Evolutionary conservation across 2,329 filamentous ascomycete genomes (phyloP).

Genomic region (Phaeosphaeriaceae sp.): DNA sequence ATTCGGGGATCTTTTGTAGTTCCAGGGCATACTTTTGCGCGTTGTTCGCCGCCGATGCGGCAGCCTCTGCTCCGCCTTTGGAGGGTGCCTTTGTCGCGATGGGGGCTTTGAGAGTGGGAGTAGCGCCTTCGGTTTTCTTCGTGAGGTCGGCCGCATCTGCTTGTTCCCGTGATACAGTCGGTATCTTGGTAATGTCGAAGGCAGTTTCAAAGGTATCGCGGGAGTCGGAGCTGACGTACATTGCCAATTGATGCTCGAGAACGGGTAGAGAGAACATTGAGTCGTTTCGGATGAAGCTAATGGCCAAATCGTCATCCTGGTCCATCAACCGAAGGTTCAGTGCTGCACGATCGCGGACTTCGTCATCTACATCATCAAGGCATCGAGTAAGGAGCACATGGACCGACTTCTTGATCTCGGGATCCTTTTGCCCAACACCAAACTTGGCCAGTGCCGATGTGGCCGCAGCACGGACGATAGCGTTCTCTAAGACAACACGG

Average conservation of each 20-base stretch:
- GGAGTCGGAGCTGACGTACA: slow-evolving; percentile 94
- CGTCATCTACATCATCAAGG: slow-evolving; percentile 95
- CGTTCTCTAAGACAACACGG: slow-evolving; percentile 94
- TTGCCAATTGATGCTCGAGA: slow-evolving; percentile 95
- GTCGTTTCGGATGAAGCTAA: slow-evolving; percentile 92
- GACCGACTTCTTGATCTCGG: slow-evolving; percentile 95
- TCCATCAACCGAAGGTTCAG: slow-evolving; percentile 91
- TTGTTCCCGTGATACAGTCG: slow-evolving; percentile 93
- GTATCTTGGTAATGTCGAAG: slow-evolving; percentile 90
- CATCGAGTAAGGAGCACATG: slow-evolving; percentile 90
- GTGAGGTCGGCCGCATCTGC: slow-evolving; percentile 94
- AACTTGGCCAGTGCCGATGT: slow-evolving; percentile 97
- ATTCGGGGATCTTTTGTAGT: slow-evolving; percentile 85
- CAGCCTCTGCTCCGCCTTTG: slow-evolving; percentile 73
- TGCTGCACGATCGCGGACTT: slow-evolving; percentile 93
- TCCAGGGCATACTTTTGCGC: slow-evolving; percentile 90
- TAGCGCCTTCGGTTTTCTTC: slow-evolving; percentile 93
- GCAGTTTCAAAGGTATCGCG: slow-evolving; percentile 82
- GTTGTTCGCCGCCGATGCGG: slow-evolving; percentile 76
- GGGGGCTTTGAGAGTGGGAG: slow-evolving; percentile 92
- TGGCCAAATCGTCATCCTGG: slow-evolving; percentile 83
- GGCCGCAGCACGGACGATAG: slow-evolving; percentile 90
- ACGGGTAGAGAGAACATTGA: slow-evolving; percentile 94
- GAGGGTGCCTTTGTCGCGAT: slow-evolving; percentile 77
- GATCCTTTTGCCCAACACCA: slow-evolving; percentile 91